Conservation (phyloP, 2,329 filamentous ascomycete species). For the Sporothrix brunneoviolacea region DNA sequence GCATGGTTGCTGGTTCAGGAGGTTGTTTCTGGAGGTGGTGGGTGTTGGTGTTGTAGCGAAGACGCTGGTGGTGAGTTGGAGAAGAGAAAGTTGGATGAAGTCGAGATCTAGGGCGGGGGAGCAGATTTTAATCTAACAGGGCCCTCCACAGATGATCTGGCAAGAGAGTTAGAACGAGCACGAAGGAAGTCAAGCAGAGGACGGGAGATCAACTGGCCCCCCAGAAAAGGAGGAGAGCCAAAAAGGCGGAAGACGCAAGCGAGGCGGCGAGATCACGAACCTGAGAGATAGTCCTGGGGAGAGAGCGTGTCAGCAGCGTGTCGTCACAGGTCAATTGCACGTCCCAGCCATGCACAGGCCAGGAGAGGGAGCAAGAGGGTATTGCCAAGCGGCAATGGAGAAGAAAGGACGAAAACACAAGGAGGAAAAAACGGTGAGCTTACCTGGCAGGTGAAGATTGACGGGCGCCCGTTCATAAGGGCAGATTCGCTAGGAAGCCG, state of each 20-base stretch:
- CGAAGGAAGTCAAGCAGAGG: not conserved
- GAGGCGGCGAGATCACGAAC: constrained; percentile 38
- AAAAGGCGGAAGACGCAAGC: not conserved
- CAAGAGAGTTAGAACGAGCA: constrained; percentile 4
- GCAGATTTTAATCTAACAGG: constrained; percentile 37
- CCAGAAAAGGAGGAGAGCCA: not conserved
- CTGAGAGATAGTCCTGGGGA: constrained; percentile 67
- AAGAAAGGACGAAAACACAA: not conserved
- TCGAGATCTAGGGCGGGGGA: constrained; percentile 13
- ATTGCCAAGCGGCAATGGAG: not conserved
- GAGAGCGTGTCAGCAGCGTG: constrained; percentile 9
- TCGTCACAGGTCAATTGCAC: too few species aligned
- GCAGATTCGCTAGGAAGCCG: constrained; percentile 44
- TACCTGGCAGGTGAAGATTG: constrained; percentile 84
- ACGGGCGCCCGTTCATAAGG: constrained; percentile 81
- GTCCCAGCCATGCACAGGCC: not conserved
- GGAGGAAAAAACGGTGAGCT: constrained; percentile 22
- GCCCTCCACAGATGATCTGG: constrained; percentile 50
- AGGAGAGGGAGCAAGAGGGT: not conserved
- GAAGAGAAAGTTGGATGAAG: constrained; percentile 17
- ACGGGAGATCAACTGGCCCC: not conserved
- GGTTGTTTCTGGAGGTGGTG: not conserved
- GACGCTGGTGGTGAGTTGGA: constrained; percentile 11
- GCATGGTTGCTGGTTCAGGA: constrained; percentile 37
- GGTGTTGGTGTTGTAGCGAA: constrained; percentile 23